These are phyloP conservation scores for Nothomitra cinnamomea DNA, from an alignment of 2,329 filamentous ascomycete genomes.

Conservation along the genomic window DNA sequence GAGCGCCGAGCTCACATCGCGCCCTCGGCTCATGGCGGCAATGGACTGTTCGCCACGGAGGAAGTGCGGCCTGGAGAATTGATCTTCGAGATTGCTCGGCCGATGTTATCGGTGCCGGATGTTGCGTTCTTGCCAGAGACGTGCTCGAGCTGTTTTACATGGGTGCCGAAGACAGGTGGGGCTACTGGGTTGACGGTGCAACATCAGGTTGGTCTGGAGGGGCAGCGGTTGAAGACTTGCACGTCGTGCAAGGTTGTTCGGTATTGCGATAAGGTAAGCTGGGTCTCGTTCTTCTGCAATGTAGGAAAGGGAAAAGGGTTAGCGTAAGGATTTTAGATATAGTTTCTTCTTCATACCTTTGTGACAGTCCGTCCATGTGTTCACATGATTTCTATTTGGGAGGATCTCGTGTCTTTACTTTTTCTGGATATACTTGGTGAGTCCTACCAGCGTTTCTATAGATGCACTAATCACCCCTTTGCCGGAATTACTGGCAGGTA, in stretches of 20 bases:
- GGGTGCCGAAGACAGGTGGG: conserved; percentile 11
- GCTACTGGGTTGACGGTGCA: not conserved
- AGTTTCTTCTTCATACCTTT: too few relatives aligned
- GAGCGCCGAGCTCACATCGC: not conserved
- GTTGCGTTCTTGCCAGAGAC: conserved; percentile 32
- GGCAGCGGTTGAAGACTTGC: conserved; percentile 32
- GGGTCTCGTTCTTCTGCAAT: not conserved
- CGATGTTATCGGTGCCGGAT: conserved; percentile 37
- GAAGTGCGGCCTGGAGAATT: conserved; percentile 31
- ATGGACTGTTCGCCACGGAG: conserved; percentile 36
- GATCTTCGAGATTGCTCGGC: conserved; percentile 31
- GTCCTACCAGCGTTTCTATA: too few relatives aligned
- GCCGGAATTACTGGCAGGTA: too few relatives aligned
- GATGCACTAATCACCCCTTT: too few relatives aligned
- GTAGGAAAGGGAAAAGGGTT: too few relatives aligned
- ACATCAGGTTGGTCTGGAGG: not conserved
- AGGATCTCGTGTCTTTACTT: too few relatives aligned
- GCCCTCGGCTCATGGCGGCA: conserved; percentile 21
- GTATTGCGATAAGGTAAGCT: conserved; percentile 40
- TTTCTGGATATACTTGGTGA: too few relatives aligned
- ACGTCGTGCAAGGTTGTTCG: conserved; percentile 38
- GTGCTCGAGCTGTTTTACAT: conserved; percentile 40
- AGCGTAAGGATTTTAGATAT: too few relatives aligned
- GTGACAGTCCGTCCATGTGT: too few relatives aligned
- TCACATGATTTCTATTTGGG: too few relatives aligned